Conservation (phyloP, 2,329 filamentous ascomycete genomes). For the Rosellinia necatrix region DNA sequence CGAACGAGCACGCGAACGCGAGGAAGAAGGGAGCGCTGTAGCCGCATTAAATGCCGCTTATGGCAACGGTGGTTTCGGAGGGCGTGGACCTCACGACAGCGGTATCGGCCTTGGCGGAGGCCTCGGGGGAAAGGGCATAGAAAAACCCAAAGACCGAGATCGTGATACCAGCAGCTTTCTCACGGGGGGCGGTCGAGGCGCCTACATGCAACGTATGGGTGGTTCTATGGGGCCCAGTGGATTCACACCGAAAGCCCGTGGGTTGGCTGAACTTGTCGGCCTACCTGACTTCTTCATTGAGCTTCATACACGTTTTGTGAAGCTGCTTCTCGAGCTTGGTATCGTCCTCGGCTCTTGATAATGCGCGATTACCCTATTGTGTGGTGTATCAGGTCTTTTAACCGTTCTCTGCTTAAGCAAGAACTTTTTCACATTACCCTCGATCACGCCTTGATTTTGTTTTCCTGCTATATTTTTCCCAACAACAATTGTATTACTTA, state of each 20-base stretch:
- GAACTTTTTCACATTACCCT: neutral
- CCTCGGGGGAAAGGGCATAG: conserved; percentile 33
- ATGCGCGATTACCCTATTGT: neutral
- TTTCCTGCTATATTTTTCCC: neutral
- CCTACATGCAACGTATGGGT: conserved; percentile 62
- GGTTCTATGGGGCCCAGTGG: conserved; percentile 58
- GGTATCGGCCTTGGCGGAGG: conserved; percentile 37
- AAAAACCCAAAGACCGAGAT: conserved; percentile 37
- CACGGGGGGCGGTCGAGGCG: conserved; percentile 55
- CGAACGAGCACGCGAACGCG: conserved; percentile 56
- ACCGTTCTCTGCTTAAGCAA: neutral
- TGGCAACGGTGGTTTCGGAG: conserved; percentile 46
- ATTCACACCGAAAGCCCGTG: conserved; percentile 61
- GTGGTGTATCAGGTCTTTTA: neutral
- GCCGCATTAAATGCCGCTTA: conserved; percentile 50
- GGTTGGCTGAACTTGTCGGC: conserved; percentile 68
- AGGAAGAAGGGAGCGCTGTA: conserved; percentile 44
- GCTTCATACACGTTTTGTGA: conserved; percentile 67
- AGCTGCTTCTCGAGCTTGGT: conserved; percentile 63
- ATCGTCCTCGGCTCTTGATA: conserved; percentile 55
- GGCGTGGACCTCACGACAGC: conserved; percentile 40
- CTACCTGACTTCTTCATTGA: conserved; percentile 71
- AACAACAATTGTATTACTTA: conserved; percentile 9
- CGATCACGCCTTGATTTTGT: neutral
- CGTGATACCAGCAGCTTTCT: conserved; percentile 60